Percentiles rank a stretch among this genome's conserved stretches.
Evolutionary conservation across 1,284 basidiomycete genomes (phyloP).

Genomic region (Polyporus tsugae): DNA sequence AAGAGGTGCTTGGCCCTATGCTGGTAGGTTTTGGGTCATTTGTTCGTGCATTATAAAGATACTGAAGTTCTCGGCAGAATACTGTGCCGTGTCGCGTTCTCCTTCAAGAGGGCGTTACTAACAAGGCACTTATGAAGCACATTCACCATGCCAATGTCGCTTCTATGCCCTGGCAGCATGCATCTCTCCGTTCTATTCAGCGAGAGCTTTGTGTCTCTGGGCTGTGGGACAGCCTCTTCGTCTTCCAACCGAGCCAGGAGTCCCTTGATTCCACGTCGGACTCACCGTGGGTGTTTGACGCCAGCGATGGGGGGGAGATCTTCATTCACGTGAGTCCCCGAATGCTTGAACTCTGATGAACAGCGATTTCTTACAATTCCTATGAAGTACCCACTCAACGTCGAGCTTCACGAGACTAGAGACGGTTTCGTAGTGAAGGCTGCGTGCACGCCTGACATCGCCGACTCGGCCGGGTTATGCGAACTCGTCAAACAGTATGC

Average conservation of each 20-base stretch:
- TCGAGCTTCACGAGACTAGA: constrained; percentile 51
- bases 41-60: constrained; percentile 9
- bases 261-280: constrained; percentile 18
- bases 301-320: constrained; percentile 41
- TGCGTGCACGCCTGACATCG: constrained; percentile 45
- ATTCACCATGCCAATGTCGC: constrained; percentile 52
- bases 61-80: constrained; percentile 44
- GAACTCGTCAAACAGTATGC: constrained; percentile 41
- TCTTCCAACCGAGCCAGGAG: constrained; percentile 50
- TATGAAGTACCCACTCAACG: constrained; percentile 54
- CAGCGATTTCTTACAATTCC: constrained; percentile 4
- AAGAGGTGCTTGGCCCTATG: constrained; percentile 57
- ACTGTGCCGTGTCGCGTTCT: constrained; percentile 55
- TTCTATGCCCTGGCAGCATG: constrained; percentile 55
- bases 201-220: constrained; percentile 42
- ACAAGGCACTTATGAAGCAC: constrained; percentile 47
- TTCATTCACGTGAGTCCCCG: constrained; percentile 49
- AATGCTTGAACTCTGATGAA: neutral
- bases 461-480: constrained; percentile 39
- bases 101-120: constrained; percentile 40
- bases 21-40: constrained; percentile 47
- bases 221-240: constrained; percentile 56
- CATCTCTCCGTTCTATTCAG: constrained; percentile 55
- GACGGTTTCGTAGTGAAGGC: constrained; percentile 46
- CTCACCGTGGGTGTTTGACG: constrained; percentile 49